Evolutionary conservation across 345 rosid genomes (phyloP).

Genomic region (Orychophragmus violaceus): DNA sequence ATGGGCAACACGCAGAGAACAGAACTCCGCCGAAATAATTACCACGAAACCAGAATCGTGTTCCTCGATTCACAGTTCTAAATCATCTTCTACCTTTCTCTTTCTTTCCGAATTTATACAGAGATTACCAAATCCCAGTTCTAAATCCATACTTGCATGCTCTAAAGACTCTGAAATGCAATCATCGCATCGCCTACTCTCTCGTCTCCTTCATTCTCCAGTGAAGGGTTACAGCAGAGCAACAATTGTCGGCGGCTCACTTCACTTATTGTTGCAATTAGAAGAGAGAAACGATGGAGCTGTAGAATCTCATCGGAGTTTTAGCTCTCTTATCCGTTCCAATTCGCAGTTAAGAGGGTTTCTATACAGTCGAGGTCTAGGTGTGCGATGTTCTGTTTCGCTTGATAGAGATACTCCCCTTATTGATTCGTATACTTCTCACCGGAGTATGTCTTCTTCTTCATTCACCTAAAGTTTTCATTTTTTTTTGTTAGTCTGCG

Average conservation of each 20-base stretch:
- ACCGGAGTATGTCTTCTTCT: conserved; percentile 39
- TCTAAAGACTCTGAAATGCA: conserved; percentile 36
- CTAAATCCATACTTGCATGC: not conserved
- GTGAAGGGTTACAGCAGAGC: conserved; percentile 22
- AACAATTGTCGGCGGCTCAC: conserved; percentile 19
- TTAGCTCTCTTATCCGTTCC: conserved; percentile 15
- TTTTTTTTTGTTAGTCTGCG: not conserved
- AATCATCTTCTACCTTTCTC: not conserved
- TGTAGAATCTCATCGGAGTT: conserved; percentile 25
- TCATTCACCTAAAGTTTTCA: not conserved
- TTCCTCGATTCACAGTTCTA: not conserved
- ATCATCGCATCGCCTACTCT: conserved; percentile 40
- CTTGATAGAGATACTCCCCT: conserved; percentile 16
- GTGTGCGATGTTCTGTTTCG: conserved; percentile 38
- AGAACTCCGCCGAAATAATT: not conserved
- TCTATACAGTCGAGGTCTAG: conserved; percentile 16
- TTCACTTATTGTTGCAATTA: conserved; percentile 8
- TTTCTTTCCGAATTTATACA: not conserved
- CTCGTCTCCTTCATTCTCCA: conserved; percentile 45
- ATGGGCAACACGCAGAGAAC: conserved; percentile 11
- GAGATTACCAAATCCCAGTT: not conserved
- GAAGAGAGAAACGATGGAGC: conserved; percentile 4
- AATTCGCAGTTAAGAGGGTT: conserved; percentile 27
- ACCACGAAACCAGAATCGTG: not conserved
- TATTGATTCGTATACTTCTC: conserved; percentile 22